Percentiles rank a stretch among this genome's conserved stretches.
Conservation (phyloP, 75 land plant species). For the Chamaecyparis obtusa region DNA sequence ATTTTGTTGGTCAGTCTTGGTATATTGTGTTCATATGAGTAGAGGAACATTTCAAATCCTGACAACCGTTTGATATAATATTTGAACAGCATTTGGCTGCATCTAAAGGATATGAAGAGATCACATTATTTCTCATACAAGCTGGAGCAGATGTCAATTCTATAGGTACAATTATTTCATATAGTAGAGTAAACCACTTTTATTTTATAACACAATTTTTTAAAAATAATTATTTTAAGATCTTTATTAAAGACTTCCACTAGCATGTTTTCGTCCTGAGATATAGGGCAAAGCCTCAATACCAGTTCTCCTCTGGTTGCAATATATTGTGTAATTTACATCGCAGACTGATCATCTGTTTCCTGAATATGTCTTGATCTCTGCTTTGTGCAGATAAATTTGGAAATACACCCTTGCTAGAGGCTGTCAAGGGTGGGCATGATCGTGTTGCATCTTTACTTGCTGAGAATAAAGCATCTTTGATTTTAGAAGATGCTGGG, state of each 20-base stretch:
- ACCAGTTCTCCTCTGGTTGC: neutral
- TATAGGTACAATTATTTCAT: conserved; percentile 34
- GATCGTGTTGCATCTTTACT: conserved; percentile 51
- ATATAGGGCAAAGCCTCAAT: too few species aligned
- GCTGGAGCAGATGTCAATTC: conserved; percentile 54
- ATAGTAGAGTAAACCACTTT: neutral
- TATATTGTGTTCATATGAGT: neutral
- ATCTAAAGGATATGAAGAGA: conserved; percentile 66
- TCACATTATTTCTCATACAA: conserved; percentile 49
- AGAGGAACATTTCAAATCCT: neutral
- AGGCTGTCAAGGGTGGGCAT: conserved; percentile 76
- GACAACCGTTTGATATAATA: neutral
- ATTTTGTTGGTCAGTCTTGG: neutral
- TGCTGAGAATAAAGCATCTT: conserved; percentile 27
- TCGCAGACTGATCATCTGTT: neutral
- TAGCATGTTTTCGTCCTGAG: neutral
- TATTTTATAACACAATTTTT: neutral
- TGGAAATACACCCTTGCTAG: conserved; percentile 77
- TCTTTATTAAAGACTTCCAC: neutral
- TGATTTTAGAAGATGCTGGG: conserved; percentile 55
- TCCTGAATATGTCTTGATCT: neutral
- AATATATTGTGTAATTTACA: neutral
- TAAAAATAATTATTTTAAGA: neutral
- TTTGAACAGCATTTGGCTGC: conserved; percentile 79
- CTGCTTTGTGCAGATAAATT: conserved; percentile 53